Evolutionary conservation across 805 yeast genomes (phyloP).

Genomic region (Barnettozyma californica): DNA sequence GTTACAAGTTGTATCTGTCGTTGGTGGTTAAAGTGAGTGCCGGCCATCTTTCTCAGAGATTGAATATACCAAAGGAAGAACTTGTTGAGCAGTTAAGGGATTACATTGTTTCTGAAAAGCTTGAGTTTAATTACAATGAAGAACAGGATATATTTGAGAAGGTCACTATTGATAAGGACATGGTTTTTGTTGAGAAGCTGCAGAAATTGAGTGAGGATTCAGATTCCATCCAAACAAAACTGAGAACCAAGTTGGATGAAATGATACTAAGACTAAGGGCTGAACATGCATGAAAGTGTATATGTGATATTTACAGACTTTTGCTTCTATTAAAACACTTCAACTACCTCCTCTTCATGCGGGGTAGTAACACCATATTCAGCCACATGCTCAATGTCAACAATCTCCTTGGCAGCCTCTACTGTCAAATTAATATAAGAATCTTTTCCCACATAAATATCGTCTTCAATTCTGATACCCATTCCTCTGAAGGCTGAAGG

Average conservation of each 20-base stretch:
- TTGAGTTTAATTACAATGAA: slow-evolving; percentile 12
- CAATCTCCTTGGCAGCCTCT: slow-evolving; percentile 82
- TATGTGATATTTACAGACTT: background rate
- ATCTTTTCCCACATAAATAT: slow-evolving; percentile 71
- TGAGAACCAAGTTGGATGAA: slow-evolving; percentile 10
- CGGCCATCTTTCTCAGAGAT: slow-evolving; percentile 15
- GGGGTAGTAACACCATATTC: slow-evolving; percentile 51
- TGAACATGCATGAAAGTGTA: background rate
- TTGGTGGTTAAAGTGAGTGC: slow-evolving; percentile 20
- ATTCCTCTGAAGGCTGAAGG: slow-evolving; percentile 81
- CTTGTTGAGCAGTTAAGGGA: slow-evolving; percentile 16
- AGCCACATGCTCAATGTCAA: slow-evolving; percentile 71
- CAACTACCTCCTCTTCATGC: slow-evolving; percentile 37
- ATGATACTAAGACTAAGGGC: background rate
- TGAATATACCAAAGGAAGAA: slow-evolving; percentile 12
- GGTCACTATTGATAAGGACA: slow-evolving; percentile 11
- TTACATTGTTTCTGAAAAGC: slow-evolving; percentile 11
- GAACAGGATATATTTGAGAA: slow-evolving; percentile 13
- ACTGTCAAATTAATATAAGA: slow-evolving; percentile 59
- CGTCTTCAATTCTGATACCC: slow-evolving; percentile 94
- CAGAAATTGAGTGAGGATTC: slow-evolving; percentile 17
- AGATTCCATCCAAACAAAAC: slow-evolving; percentile 15
- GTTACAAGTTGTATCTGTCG: slow-evolving; percentile 30
- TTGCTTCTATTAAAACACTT: slow-evolving; percentile 9
- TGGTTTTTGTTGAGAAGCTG: slow-evolving; percentile 11